Evolutionary conservation across 1,284 basidiomycete genomes (phyloP).

Genomic region (Volvariella volvacea): DNA sequence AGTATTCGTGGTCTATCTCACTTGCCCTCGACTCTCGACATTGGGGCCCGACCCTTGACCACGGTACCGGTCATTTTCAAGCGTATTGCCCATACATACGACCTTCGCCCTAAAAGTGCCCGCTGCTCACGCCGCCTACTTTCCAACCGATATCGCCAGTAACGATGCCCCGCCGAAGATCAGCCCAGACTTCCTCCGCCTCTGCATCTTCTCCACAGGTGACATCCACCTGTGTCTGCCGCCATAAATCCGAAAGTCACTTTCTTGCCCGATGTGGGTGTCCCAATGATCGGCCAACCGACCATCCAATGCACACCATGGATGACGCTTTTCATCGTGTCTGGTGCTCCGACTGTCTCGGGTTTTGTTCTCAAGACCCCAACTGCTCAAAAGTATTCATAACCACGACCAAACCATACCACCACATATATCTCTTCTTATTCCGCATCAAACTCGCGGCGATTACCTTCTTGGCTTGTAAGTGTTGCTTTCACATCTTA

Average conservation of each 20-base stretch:
- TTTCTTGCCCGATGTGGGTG: conserved; percentile 18
- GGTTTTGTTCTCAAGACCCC: conserved; percentile 14
- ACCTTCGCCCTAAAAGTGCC: conserved; percentile 1
- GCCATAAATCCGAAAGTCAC: conserved; percentile 12
- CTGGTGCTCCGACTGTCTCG: conserved; percentile 17
- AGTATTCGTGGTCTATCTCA: no score
- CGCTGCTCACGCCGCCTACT: not conserved
- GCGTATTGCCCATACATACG: no score
- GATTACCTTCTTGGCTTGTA: not conserved
- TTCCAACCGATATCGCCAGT: not conserved
- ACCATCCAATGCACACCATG: conserved; percentile 15
- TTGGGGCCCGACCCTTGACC: no score
- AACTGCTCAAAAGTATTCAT: conserved; percentile 9
- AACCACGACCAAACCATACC: conserved; percentile 5
- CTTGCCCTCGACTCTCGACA: no score
- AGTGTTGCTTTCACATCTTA: not conserved
- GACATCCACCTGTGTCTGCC: not conserved
- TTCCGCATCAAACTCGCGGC: not conserved
- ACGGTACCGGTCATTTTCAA: no score
- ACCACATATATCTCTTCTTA: conserved; percentile 7
- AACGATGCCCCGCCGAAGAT: not conserved
- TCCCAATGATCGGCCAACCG: conserved; percentile 13
- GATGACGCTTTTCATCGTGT: conserved; percentile 17
- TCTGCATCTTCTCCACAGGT: conserved; percentile 11
- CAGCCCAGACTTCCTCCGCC: not conserved